Evolutionary conservation across 129 eudicot species (phyloP), one percentile per base, ranked within the genome.

Genomic region (Erigeron canadensis): DNA sequence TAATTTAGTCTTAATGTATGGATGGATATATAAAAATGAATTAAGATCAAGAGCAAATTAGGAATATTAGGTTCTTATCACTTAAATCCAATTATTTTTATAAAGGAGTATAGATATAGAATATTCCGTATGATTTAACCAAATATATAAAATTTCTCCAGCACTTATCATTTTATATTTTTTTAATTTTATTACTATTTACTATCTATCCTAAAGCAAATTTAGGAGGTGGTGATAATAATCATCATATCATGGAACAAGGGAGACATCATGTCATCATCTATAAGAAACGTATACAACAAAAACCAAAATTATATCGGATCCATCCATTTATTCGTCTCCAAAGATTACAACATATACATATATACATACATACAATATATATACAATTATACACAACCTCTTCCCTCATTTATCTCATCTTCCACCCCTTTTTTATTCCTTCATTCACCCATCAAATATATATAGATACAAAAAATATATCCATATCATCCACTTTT

Each of bases 181-280:
- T 16, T 10, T 1, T 7, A 18, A n/a, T 43, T 43, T 4, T 53
- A 16, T 51, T 16, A n/a, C n/a, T n/a, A n/a, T 51, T 51, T 46
- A 55, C 17, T 55, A 8, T 17, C 8, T 2, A 8, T 17, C 7
- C 9, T 21, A 9, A 39, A 39, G 54, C 11, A 54, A 51, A 53
- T 10, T 50, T 51, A 69, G 65, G 64, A 73, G 78, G 71, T 48
- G 63, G 48, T 47, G 71, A 63, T 28, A 28, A 28, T 28, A 28
- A 28, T 28, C 34, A 28, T 42, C 63, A 18, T 63, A 50, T 74
- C 76, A 72, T 70, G 51, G 44, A 74, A 10, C 37, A 53, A 63
- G 62, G 69, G 88, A 79, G 89, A 86, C 87, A 87, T 81, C 89
- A 86, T 80, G 82, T 42, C 57, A 59, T 76, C 40, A 39, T 75